Base-by-base conservation (phyloP, 495 filamentous ascomycete genomes). In the Hypoxylon fuscum region DNA sequence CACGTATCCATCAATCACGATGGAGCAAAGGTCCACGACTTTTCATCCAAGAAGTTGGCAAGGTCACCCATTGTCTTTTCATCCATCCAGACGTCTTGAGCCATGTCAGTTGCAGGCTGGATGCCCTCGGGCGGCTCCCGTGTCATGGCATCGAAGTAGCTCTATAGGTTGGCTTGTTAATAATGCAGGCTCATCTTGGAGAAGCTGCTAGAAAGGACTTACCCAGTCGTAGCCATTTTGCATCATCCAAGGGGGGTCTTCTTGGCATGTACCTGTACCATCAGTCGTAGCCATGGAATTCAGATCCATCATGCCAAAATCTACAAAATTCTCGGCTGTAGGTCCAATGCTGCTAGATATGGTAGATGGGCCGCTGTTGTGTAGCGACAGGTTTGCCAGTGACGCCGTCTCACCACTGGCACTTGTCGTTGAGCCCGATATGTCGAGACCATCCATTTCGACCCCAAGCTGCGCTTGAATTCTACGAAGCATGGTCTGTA, bases 151-250 rank as follows among this genome's bases (percentile, higher is more conserved):
- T 70, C 69, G 22, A 72, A 67, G 59, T 68, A 68, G 44, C 35
- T 59, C 69, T 72, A 34, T 38, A 38, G 25, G 41, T 41, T n/a
- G 40, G 18, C 52, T 34, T 21, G 34, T 72, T 51, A 72, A 48
- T 35, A 46, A 44, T 25, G 45, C 23, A 22, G n/a, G 6, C n/a
- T 43, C 14, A 11, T 9, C 1, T 32, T n/a, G 11, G 14, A 45
- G 15, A 42, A 14, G 11, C 5, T n/a, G 32, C 12, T 23, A 49
- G 52, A 42, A 40, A 55, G n/a, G 14, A 55, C 66, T 62, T 57
- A 72, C 69, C 69, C 69, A 72, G 63, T 70, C 67, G 49, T 68
- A 68, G 17, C 50, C 61, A 25, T 47, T 50, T 45, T 62, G 56
- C 53, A 62, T 48, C 44, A 55, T 50, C 59, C 60, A 68, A 60